Base-by-base conservation (phyloP, 441 rosid genomes). In the Jatropha podagrica region DNA sequence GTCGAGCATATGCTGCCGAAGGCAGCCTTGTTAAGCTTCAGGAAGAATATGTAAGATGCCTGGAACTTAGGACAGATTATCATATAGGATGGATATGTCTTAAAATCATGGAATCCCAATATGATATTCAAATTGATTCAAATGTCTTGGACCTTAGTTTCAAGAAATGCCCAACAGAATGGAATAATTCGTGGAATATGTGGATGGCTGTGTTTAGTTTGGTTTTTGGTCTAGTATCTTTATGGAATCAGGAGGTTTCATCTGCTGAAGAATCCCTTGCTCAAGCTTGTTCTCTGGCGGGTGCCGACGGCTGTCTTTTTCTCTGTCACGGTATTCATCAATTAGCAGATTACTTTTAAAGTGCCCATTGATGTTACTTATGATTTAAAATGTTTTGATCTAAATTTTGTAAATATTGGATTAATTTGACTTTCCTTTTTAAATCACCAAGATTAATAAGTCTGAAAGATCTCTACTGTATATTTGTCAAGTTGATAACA, bases 71-170 rank as follows among this genome's bases (percentile, higher is more conserved):
- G 87, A 90, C 98, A 69, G 89, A 88, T 82, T 86, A 81, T 83
- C 85, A 74, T 64, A 87, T 91, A 48, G 97, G 97, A 67, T 92
- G 93, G 99, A 68, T 89, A 74, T 85, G 93, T 83, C 89, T 96
- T 49, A 92, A 91, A 82, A 79, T 90, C 71, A 62, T 92, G 77
- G 98, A 90, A 88, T 79, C 85, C 78, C 95, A 81, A 77, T 90
- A 87, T 81, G 81, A 79, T 61, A 73, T 90, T 76, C 87, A 82
- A 74, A 63, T 70, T 74, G 92, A 84, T 81, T 69, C 84, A 44
- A 88, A 83, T 82, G 60, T 82, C 78, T 72, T 86, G 46, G 92
- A 87, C 78, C 82, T 78, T 78, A 79, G 86, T 76, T 85, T 92
- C 65, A 75, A 82, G 74, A 89, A 86, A 76, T 82, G 92, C 80